A percentile compares a stretch with the other conserved stretches of the same genome.
Conservation (phyloP, 2,329 filamentous ascomycete genomes). For the Pestalotiopsis sp. region DNA sequence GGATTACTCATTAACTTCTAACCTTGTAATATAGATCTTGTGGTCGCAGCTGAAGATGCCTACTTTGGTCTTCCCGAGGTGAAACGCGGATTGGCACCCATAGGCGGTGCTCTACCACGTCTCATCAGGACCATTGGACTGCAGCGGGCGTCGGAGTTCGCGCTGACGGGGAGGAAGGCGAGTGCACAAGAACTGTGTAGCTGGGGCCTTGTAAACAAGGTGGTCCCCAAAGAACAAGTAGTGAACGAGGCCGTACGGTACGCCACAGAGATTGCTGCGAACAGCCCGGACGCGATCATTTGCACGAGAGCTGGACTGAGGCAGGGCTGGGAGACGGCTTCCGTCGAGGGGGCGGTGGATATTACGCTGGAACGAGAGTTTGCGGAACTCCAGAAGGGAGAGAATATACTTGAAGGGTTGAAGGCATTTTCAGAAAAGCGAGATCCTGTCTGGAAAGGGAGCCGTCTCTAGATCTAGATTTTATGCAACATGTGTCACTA, state of each 20-base stretch:
- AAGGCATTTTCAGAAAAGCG: slow-evolving; percentile 29
- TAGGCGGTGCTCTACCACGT: slow-evolving; percentile 25
- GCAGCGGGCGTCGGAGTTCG: slow-evolving; percentile 24
- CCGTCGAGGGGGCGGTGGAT: slow-evolving; percentile 24
- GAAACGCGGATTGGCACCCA: slow-evolving; percentile 22
- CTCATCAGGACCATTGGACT: slow-evolving; percentile 22
- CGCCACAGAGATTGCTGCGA: slow-evolving; percentile 53
- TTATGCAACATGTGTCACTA: too few species aligned
- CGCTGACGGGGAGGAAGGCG: slow-evolving; percentile 24
- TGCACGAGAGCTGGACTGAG: slow-evolving; percentile 25
- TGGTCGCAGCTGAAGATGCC: slow-evolving; percentile 52
- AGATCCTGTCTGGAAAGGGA: slow-evolving; percentile 27
- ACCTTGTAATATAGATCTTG: slow-evolving; percentile 44
- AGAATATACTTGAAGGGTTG: slow-evolving; percentile 30
- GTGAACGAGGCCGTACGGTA: slow-evolving; percentile 78
- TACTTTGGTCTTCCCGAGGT: slow-evolving; percentile 47
- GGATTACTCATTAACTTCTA: background rate
- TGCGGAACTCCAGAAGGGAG: slow-evolving; percentile 29
- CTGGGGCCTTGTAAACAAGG: slow-evolving; percentile 26
- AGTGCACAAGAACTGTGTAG: slow-evolving; percentile 24
- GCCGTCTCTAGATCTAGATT: slow-evolving; percentile 20
- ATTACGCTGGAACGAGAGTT: slow-evolving; percentile 30
- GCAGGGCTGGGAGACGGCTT: slow-evolving; percentile 28
- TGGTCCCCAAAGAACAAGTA: slow-evolving; percentile 36
- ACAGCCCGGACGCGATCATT: slow-evolving; percentile 26